These are phyloP conservation scores for Chenopodium album DNA, from an alignment of 148 eudicot genomes.

Conservation along the genomic window DNA sequence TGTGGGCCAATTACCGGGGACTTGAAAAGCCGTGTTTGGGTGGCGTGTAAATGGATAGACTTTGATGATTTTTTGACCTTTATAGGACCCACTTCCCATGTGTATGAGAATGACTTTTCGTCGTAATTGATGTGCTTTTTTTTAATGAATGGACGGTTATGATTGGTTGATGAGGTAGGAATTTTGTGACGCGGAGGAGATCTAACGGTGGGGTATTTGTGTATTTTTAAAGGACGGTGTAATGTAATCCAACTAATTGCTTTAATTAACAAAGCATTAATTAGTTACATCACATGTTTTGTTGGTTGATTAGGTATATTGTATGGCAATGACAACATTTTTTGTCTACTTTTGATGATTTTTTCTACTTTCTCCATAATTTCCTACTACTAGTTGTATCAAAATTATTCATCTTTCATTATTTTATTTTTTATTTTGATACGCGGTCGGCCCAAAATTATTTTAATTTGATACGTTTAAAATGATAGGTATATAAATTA, in stretches of 20 bases:
- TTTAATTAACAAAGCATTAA: background rate
- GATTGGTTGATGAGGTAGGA: slow-evolving; percentile 11
- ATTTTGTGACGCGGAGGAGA: slow-evolving; percentile 1
- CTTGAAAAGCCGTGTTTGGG: slow-evolving; percentile 22
- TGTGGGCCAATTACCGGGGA: slow-evolving; percentile 15
- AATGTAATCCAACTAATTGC: slow-evolving; percentile 10
- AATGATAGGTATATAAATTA: too few species aligned
- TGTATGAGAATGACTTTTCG: slow-evolving; percentile 11
- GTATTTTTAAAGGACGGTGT: slow-evolving; percentile 16
- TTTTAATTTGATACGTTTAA: too few species aligned
- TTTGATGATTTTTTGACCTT: slow-evolving; percentile 21
- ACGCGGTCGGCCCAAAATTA: too few species aligned
- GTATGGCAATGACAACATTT: slow-evolving; percentile 1
- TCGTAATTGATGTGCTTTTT: slow-evolving; percentile 8
- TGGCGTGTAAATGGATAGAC: slow-evolving; percentile 38
- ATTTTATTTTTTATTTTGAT: too few species aligned
- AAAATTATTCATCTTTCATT: background rate
- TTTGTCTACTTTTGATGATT: background rate
- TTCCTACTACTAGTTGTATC: background rate
- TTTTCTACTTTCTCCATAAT: background rate
- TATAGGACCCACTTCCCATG: slow-evolving; percentile 28
- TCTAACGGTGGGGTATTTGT: slow-evolving; percentile 5
- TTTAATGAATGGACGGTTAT: background rate
- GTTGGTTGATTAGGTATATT: slow-evolving; percentile 29
- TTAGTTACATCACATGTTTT: slow-evolving; percentile 27